Evolutionary conservation across 495 filamentous ascomycete species (phyloP).

Genomic region (Tetracladium marchalianum): DNA sequence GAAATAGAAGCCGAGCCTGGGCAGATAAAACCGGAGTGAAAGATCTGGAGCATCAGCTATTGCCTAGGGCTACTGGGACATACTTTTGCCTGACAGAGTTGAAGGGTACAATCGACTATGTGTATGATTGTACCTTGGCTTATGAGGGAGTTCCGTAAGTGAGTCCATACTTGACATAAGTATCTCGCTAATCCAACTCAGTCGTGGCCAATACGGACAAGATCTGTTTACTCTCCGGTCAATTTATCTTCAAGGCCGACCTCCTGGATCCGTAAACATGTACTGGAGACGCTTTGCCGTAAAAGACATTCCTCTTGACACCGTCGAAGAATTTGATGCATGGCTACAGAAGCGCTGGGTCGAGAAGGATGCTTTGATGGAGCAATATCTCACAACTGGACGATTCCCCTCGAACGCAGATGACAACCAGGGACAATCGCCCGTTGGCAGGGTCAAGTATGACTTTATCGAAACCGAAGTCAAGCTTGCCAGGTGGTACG

Average conservation of each 20-base stretch:
- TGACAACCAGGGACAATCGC: slow-evolving; percentile 12
- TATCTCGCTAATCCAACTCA: slow-evolving; percentile 21
- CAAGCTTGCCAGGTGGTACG: slow-evolving; percentile 33
- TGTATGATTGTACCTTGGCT: slow-evolving; percentile 79
- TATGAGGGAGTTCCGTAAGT: slow-evolving; percentile 75
- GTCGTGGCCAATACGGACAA: slow-evolving; percentile 62
- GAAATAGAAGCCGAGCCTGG: slow-evolving; percentile 53
- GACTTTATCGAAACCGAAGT: slow-evolving; percentile 37
- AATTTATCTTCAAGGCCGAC: slow-evolving; percentile 66
- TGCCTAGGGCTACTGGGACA: slow-evolving; percentile 68
- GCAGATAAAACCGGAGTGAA: slow-evolving; percentile 56
- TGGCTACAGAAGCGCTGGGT: slow-evolving; percentile 70
- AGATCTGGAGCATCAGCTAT: slow-evolving; percentile 56
- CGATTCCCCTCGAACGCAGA: slow-evolving; percentile 51
- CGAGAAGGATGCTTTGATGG: slow-evolving; percentile 71
- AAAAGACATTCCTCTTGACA: slow-evolving; percentile 55
- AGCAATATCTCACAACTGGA: slow-evolving; percentile 57
- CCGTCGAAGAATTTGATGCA: slow-evolving; percentile 51
- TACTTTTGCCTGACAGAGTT: slow-evolving; percentile 69
- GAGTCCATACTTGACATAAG: neutral
- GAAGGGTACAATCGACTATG: slow-evolving; percentile 58
- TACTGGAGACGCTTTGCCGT: slow-evolving; percentile 69
- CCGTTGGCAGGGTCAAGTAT: slow-evolving; percentile 8
- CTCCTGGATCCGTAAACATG: slow-evolving; percentile 78
- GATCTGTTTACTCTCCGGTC: slow-evolving; percentile 63